Conservation (phyloP, 192 early-diverging fungal species). For the Rhizoclosmatium globosum region DNA sequence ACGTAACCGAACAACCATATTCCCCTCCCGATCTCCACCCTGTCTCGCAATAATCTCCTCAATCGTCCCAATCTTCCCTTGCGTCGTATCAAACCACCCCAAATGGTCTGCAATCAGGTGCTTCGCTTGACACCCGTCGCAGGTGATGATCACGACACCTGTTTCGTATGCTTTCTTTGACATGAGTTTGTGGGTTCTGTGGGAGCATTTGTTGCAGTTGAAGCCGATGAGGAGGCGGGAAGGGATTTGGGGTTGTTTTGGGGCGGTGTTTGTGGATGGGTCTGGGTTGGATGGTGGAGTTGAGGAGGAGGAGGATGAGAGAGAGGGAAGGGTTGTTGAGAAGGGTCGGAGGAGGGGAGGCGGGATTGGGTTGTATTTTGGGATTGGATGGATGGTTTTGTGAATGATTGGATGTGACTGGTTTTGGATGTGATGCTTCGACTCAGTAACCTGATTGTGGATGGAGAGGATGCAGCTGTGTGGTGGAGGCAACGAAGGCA, state of each 20-base stretch:
- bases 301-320: not conserved
- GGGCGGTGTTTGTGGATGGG: not conserved
- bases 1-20: slow-evolving; percentile 24
- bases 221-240: slow-evolving; percentile 81
- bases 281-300: not conserved
- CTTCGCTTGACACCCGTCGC: slow-evolving; percentile 86
- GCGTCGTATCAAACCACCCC: slow-evolving; percentile 81
- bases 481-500: not conserved
- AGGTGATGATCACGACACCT: slow-evolving; percentile 95
- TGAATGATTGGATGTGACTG: not conserved
- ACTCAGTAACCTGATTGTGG: not conserved
- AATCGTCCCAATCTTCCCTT: slow-evolving; percentile 70
- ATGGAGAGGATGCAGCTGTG: not conserved
- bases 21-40: slow-evolving; percentile 56
- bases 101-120: slow-evolving; percentile 98
- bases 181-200: slow-evolving; percentile 89
- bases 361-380: not conserved
- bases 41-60: slow-evolving; percentile 84
- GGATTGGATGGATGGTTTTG: not conserved
- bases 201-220: slow-evolving; percentile 93
- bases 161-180: slow-evolving; percentile 88
- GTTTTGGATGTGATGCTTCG: not conserved
- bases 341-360: not conserved
- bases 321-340: not conserved
- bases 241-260: not conserved